Conservation (phyloP, 2,329 filamentous ascomycete species). For the Verticillium isaacii region DNA sequence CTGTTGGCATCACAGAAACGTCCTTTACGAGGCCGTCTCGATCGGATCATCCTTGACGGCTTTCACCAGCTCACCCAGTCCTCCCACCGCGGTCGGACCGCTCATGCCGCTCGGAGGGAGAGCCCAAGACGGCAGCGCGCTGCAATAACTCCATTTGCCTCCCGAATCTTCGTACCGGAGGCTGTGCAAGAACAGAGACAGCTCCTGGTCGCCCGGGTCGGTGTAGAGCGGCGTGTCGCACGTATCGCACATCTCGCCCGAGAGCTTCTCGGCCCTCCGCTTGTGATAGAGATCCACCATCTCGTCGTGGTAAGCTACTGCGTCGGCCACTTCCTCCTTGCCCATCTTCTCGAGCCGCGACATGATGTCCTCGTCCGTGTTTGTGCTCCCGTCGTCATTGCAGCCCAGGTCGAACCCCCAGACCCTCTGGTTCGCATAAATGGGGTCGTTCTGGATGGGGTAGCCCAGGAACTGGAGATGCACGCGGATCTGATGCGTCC, state of each 20-base stretch:
- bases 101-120: slow-evolving; percentile 68
- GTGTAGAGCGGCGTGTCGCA: slow-evolving; percentile 90
- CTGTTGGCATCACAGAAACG: not conserved
- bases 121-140: slow-evolving; percentile 80
- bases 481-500: slow-evolving; percentile 92
- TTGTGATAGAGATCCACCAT: slow-evolving; percentile 90
- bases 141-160: slow-evolving; percentile 83
- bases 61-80: slow-evolving; percentile 53
- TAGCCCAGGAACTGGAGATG: slow-evolving; percentile 93
- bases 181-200: slow-evolving; percentile 91
- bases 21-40: slow-evolving; percentile 25
- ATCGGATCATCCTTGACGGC: slow-evolving; percentile 44
- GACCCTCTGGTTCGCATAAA: slow-evolving; percentile 91
- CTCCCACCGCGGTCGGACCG: slow-evolving; percentile 65
- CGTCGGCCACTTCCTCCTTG: slow-evolving; percentile 86
- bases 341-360: slow-evolving; percentile 83
- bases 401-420: slow-evolving; percentile 78
- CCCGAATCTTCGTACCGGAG: slow-evolving; percentile 80
- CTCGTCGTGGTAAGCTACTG: slow-evolving; percentile 88
- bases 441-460: slow-evolving; percentile 95
- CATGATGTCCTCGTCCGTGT: slow-evolving; percentile 87
- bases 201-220: slow-evolving; percentile 83
- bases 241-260: slow-evolving; percentile 72
- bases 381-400: slow-evolving; percentile 60
- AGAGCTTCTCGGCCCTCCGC: slow-evolving; percentile 88